Evolutionary conservation across 2,329 filamentous ascomycete species (phyloP), one percentile per base, ranked within the genome.

Genomic region (Calycina herbarum): DNA sequence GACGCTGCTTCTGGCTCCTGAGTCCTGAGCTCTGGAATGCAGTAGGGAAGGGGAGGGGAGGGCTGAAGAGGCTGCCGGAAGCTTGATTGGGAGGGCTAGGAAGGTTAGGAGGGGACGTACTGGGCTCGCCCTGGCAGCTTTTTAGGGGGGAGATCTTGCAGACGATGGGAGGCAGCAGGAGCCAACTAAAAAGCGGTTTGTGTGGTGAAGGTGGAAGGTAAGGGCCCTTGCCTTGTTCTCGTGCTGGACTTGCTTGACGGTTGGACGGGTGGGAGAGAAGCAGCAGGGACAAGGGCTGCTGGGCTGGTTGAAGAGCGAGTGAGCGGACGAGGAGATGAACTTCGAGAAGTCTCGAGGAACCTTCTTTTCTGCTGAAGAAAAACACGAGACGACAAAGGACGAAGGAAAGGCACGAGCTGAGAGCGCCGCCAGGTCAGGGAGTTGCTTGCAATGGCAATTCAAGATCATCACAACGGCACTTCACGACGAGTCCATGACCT

Each of bases 11-110:
- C n/a, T 54, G 56, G 29, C 27, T 35, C 20, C 15, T 17, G 27
- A 13, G 10, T 35, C 20, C 15, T 17, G 27, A 13, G 10, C 27
- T 29, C 27, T 57, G 27, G 29, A 57, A 57, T 17, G 56, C 29
- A 31, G 20, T 20, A 20, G 20, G 20, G 20, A 20, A 20, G 20
- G 20, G 20, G 56, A 31, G 15, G 31, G 35, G 20, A 45, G 15
- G 24, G 45, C 31, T 29, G 27, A 17, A 57, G 58, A 64, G 42
- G 67, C 60, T 59, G 69, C 64, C 51, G 63, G 70, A 70, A 67
- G 66, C 64, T 69, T 69, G 67, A 66, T 68, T 64, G 67, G 64
- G 58, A 58, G 45, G n/a, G 38, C 31, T 24, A 24, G 8, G 45
- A 51, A n/a, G n/a, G 45, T 7, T 24, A 24, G 24, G 48, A 54